These are phyloP conservation scores for Erodium trifolium DNA, from an alignment of 441 rosid species.

Conservation along the genomic window DNA sequence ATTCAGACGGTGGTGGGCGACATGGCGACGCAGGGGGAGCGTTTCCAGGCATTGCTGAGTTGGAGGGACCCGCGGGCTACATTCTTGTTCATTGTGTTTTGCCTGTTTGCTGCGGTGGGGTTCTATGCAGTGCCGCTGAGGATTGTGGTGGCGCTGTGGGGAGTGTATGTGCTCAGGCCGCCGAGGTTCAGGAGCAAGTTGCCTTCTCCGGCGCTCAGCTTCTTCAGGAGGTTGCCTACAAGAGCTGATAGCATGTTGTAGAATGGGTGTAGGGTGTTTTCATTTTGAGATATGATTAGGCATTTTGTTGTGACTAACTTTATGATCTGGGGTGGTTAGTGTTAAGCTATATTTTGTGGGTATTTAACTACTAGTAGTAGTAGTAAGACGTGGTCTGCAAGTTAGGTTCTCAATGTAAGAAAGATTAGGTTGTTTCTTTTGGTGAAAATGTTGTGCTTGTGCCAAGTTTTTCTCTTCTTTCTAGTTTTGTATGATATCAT, in stretches of 20 bases:
- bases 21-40: conserved; percentile 74
- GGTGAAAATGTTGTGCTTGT: not conserved
- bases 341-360: not conserved
- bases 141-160: conserved; percentile 39
- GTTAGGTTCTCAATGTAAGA: not conserved
- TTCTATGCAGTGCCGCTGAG: conserved; percentile 54
- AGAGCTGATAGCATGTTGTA: conserved; percentile 53
- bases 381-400: not conserved
- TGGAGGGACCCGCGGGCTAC: conserved; percentile 93
- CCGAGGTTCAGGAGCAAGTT: conserved; percentile 54
- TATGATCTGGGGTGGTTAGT: not conserved
- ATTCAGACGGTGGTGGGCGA: conserved; percentile 25
- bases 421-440: not conserved
- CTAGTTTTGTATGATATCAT: too few relatives aligned
- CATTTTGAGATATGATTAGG: not conserved
- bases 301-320: not conserved
- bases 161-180: conserved; percentile 45
- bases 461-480: too few relatives aligned
- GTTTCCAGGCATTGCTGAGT: conserved; percentile 58
- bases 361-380: too few relatives aligned
- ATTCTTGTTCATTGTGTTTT: conserved; percentile 55
- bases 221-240: conserved; percentile 62
- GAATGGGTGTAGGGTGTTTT: not conserved
- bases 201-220: conserved; percentile 47
- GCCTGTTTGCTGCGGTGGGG: conserved; percentile 58